A percentile compares a stretch with the other conserved stretches of the same genome.
Conservation (phyloP, 176 grass and related monocot species). For the Luzula sylvatica region DNA sequence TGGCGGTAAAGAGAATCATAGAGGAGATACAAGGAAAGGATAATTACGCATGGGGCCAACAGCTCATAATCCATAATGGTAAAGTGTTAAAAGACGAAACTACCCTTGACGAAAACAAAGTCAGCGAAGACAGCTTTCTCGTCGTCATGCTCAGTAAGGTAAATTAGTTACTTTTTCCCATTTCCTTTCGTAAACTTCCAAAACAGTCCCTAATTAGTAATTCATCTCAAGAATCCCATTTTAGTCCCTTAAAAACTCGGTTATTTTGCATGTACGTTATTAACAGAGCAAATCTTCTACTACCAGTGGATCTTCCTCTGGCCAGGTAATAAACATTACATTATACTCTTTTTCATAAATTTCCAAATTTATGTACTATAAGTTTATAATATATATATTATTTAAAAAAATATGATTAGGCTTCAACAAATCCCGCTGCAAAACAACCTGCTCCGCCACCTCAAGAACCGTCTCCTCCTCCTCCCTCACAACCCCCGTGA, state of each 20-base stretch:
- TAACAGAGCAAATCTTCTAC: conserved; percentile 64
- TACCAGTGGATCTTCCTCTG: conserved; percentile 59
- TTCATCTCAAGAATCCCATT: too few relatives aligned
- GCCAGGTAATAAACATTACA: conserved; percentile 42
- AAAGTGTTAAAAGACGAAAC: conserved; percentile 93
- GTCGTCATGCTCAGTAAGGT: conserved; percentile 97
- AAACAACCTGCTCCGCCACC: conserved; percentile 33
- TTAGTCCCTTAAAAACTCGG: too few relatives aligned
- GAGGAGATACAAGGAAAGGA: conserved; percentile 86
- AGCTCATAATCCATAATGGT: conserved; percentile 73
- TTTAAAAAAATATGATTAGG: conserved; percentile 29
- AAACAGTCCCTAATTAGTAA: too few relatives aligned
- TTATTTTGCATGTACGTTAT: conserved; percentile 5
- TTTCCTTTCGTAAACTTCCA: too few relatives aligned
- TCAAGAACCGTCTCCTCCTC: conserved; percentile 41
- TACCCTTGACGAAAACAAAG: conserved; percentile 86
- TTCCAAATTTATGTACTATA: neutral
- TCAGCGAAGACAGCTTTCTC: conserved; percentile 58
- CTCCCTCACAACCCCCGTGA: conserved; percentile 21
- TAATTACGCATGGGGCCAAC: conserved; percentile 77
- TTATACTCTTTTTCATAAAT: neutral
- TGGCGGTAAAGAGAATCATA: conserved; percentile 90
- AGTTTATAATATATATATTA: too few relatives aligned
- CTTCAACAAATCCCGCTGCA: conserved; percentile 38
- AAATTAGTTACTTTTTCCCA: neutral